phyloP scores from a whole-genome alignment of 1,284 basidiomycete species.

The Pascua sp. region DNA sequence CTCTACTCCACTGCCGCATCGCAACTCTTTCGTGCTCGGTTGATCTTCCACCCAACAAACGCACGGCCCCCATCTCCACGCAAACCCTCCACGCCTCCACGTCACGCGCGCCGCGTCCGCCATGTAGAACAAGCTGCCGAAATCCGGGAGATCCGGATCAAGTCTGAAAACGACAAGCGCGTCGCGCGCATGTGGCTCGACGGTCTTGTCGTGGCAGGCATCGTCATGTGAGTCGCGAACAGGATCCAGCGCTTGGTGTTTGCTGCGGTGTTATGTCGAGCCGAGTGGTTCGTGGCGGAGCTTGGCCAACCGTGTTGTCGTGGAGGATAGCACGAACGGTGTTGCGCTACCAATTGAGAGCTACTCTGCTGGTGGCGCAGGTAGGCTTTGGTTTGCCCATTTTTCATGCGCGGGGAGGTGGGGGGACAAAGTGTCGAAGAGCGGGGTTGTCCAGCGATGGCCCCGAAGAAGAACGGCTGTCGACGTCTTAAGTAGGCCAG shows the following conservation, averaged over 20 bases:
- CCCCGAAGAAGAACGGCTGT: no score
- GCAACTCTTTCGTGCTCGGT: background rate
- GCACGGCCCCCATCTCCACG: no score
- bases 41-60: background rate
- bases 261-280: background rate
- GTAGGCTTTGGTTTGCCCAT: no score
- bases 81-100: no score
- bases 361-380: no score
- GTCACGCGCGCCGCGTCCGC: no score
- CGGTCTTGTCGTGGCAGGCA: constrained; percentile 24
- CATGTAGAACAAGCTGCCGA: constrained; percentile 36
- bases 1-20: background rate
- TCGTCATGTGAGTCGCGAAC: constrained; percentile 29
- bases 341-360: background rate
- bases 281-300: background rate
- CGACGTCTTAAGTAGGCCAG: no score
- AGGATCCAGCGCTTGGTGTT: background rate
- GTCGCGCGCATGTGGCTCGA: constrained; percentile 29
- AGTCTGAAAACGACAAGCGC: constrained; percentile 26
- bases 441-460: no score
- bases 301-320: background rate
- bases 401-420: no score
- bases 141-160: constrained; percentile 26
- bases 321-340: background rate
- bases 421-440: no score